Percentiles rank a stretch among this genome's conserved stretches.
These are phyloP conservation scores for Colletotrichum liaoningense DNA, from an alignment of 2,329 filamentous ascomycete genomes.

Conservation along the genomic window DNA sequence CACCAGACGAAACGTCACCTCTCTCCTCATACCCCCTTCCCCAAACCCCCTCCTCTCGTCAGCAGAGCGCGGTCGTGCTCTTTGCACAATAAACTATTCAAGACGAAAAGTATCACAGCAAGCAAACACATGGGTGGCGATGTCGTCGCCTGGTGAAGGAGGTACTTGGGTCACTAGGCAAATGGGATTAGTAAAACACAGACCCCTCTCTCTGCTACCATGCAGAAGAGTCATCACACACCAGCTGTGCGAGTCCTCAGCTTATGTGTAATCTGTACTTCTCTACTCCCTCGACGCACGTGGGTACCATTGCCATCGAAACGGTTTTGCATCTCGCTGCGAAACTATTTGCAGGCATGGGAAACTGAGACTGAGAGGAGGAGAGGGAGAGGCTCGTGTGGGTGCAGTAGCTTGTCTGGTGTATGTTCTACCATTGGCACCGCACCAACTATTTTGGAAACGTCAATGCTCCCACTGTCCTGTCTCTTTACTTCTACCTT, in stretches of 20 bases:
- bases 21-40: neutral
- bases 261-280: neutral
- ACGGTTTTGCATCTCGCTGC: neutral
- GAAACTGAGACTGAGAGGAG: neutral
- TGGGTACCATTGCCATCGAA: neutral
- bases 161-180: neutral
- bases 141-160: neutral
- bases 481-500: neutral
- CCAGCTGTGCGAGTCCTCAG: neutral
- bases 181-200: neutral
- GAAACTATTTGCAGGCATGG: neutral
- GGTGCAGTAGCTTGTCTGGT: conserved; percentile 18
- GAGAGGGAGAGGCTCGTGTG: neutral
- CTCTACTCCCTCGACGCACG: neutral
- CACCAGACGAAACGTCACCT: conserved; percentile 33
- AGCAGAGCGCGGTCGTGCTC: neutral
- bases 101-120: neutral
- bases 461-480: conserved; percentile 1
- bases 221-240: neutral
- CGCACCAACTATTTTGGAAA: neutral
- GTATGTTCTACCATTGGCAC: neutral
- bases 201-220: neutral
- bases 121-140: neutral
- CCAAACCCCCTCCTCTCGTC: neutral
- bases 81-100: neutral